Base-by-base conservation (phyloP, 2,329 filamentous ascomycete species). In the Ophiostoma angusticollis region DNA sequence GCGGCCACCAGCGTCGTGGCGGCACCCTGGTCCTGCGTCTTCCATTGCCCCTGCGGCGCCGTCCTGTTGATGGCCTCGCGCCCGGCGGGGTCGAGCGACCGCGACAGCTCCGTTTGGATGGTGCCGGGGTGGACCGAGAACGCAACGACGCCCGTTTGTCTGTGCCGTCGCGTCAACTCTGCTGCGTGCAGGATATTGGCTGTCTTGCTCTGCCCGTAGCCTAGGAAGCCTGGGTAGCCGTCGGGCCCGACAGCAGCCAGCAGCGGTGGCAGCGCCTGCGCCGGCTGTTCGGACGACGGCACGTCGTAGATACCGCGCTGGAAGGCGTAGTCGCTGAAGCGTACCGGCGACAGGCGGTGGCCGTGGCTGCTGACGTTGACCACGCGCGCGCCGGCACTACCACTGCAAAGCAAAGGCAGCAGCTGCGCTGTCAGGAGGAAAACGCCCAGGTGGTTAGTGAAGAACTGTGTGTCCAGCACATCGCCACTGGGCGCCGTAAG, bases 161-260 rank as follows among this genome's bases (percentile, higher is more conserved):
- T 44, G 4, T 62, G 48, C 8, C 53, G 55, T 19, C 59, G 49
- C 1, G 48, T 49, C 6, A 64, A 45, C 35, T 52, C 56, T 14
- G 53, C 54, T 0, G 54, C 50, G 44, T 63, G 62, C 33, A 65
- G 51, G 9, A 69, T 61, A 30, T 67, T 64, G 4, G 65, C 64
- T 4, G 61, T 60, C 47, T 70, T 70, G 32, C 61, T 63, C 45
- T 68, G 64, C 0, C 56, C 60, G 41, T 71, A 70, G 9, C 56
- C 63, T 2, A 54, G 47, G 55, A 63, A 66, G 1, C 46, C 46
- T 1, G 52, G 49, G 30, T 51, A 55, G 21, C 50, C 50, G 17
- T 49, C 49, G 2, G 1, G 35, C 29, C 1, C 31, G n/a, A n/a
- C n/a, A n/a, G n/a, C 21, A 9, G 37, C 19, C 1, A 48, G 39